These are phyloP conservation scores for Fusarium humuli DNA, from an alignment of 2,329 filamentous ascomycete genomes.

Conservation along the genomic window DNA sequence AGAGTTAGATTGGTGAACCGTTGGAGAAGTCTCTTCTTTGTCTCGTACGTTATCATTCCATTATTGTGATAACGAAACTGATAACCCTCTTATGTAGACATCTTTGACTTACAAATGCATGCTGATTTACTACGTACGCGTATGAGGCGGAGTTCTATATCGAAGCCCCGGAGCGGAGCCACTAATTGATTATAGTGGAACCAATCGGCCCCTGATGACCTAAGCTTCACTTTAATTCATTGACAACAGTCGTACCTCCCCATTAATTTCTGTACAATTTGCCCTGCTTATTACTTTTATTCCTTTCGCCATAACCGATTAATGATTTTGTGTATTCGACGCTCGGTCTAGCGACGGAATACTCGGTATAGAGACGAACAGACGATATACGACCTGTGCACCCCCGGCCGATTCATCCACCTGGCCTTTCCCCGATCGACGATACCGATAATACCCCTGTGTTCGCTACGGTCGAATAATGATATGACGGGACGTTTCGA, in stretches of 20 bases:
- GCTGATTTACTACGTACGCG: slow-evolving; percentile 11
- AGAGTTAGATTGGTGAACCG: too few relatives aligned
- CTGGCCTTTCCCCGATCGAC: slow-evolving; percentile 13
- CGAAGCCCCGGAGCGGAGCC: slow-evolving; percentile 22
- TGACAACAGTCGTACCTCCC: background rate
- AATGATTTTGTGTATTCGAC: slow-evolving; percentile 13
- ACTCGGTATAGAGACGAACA: background rate
- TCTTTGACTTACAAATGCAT: background rate
- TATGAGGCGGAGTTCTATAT: slow-evolving; percentile 33
- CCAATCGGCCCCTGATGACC: slow-evolving; percentile 45
- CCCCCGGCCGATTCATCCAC: background rate
- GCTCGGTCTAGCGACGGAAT: background rate
- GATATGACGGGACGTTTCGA: slow-evolving; percentile 22
- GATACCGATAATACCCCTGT: slow-evolving; percentile 15
- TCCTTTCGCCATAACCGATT: slow-evolving; percentile 1
- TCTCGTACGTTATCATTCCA: too few relatives aligned
- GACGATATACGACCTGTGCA: background rate
- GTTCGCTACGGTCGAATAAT: slow-evolving; percentile 27
- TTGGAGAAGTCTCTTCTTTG: too few relatives aligned
- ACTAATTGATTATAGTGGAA: slow-evolving; percentile 28
- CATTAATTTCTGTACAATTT: slow-evolving; percentile 28
- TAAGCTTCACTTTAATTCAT: slow-evolving; percentile 34
- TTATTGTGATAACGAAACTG: too few relatives aligned
- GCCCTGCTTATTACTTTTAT: slow-evolving; percentile 14
- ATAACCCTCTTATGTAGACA: background rate